These are phyloP conservation scores for Farysia itapuensis DNA, from an alignment of 1,284 basidiomycete species.

Conservation along the genomic window DNA sequence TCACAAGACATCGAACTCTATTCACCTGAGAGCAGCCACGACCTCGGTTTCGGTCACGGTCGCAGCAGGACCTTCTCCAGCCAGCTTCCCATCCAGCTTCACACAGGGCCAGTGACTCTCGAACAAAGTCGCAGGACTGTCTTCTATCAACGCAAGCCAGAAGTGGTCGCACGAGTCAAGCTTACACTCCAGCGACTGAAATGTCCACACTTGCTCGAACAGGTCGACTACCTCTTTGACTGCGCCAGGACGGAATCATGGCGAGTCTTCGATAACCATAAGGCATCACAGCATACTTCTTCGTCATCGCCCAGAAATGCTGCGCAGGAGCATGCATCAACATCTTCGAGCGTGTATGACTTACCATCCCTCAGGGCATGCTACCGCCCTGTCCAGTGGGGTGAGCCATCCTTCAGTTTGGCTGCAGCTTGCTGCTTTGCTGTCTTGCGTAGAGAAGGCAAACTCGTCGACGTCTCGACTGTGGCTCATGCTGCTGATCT, in stretches of 20 bases:
- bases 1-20: too few species aligned
- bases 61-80: too few species aligned
- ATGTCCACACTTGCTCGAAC: constrained; percentile 5
- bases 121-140: too few species aligned
- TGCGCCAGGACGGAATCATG: constrained; percentile 2
- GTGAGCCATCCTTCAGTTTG: constrained; percentile 5
- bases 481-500: constrained; percentile 15
- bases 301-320: neutral
- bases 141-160: neutral
- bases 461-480: constrained; percentile 9
- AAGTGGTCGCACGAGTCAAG: constrained; percentile 1
- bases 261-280: neutral
- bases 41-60: too few species aligned
- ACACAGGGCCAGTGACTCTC: too few species aligned
- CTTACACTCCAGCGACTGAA: constrained; percentile 7
- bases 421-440: constrained; percentile 35
- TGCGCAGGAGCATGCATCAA: neutral
- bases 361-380: too few species aligned
- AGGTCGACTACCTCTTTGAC: constrained; percentile 25
- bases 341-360: too few species aligned
- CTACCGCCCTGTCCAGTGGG: constrained; percentile 28
- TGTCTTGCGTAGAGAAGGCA: constrained; percentile 17
- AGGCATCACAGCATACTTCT: neutral
- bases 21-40: too few species aligned
- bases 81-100: too few species aligned